Evolutionary conservation across 202 grass and related monocot species (phyloP), one percentile per base, ranked within the genome.

Genomic region (Zoysia matrella): DNA sequence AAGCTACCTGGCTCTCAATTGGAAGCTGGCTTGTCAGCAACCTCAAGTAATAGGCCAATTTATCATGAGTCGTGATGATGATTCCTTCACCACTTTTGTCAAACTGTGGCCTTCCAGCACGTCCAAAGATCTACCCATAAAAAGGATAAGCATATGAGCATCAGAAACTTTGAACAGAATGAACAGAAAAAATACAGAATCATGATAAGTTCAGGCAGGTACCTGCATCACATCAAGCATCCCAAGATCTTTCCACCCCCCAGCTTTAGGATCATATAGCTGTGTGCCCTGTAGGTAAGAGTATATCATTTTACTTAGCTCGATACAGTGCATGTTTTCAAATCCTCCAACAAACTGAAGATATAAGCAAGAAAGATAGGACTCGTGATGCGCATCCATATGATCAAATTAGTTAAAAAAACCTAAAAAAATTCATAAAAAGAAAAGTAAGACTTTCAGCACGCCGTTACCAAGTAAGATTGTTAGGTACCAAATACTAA

Each of bases 161-260:
- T 87, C 72, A 84, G 11, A 83, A 71, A 80, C 65, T 55, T 69
- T 69, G 22, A 18, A 50, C 47, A 45, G 51, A 79, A 65, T 78
- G 16, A 72, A 71, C 16, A 74, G 51, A 70, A 22, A 55, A 47
- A 54, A 36, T 16, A 67, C 69, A 73, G 18, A 82, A 74, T 12
- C 3, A 74, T 6, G 45, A 70, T 6, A 58, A 62, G 74, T 89
- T 82, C 56, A 79, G 69, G 60, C 56, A 93, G 30, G 30, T 36
- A 36, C 95, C 95, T 98, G 95, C 95, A 98, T 98, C 70, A 98
- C 95, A 88, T 98, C 95, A 41, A 98, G 95, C 95, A 98, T 98
- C 67, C 95, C 95, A 53, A 98, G 74, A 86, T 98, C 95, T 84
- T 89, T 82, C 92, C 92, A 98, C 65, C 92, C 95, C 47, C 95